These are phyloP conservation scores for Dactylellina leptospora DNA, from an alignment of 2,329 filamentous ascomycete species.

Conservation along the genomic window DNA sequence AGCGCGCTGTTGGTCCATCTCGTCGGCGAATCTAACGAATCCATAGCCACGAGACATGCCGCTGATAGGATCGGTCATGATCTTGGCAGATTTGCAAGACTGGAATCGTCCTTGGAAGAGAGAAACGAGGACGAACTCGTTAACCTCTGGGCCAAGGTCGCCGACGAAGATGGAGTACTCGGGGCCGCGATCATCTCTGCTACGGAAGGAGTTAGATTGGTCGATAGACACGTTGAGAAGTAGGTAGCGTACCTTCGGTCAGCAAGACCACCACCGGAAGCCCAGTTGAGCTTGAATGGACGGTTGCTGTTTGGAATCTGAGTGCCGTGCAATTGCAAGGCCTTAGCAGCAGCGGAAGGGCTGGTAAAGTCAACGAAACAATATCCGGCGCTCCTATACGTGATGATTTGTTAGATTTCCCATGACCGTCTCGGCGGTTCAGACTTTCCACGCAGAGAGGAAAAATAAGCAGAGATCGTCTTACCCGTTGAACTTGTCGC, in stretches of 20 bases:
- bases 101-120: slow-evolving; percentile 96
- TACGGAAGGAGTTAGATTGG: slow-evolving; percentile 52
- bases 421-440: slow-evolving; percentile 12
- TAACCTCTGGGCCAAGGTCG: slow-evolving; percentile 96
- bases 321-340: slow-evolving; percentile 85
- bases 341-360: slow-evolving; percentile 86
- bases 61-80: slow-evolving; percentile 98
- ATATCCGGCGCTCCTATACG: slow-evolving; percentile 87
- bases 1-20: slow-evolving; percentile 94
- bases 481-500: slow-evolving; percentile 98
- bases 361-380: slow-evolving; percentile 94
- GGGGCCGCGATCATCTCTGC: slow-evolving; percentile 90
- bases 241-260: slow-evolving; percentile 79
- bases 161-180: slow-evolving; percentile 98
- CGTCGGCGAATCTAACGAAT: slow-evolving; percentile 95
- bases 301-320: slow-evolving; percentile 92
- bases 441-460: neutral
- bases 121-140: slow-evolving; percentile 96
- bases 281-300: slow-evolving; percentile 99
- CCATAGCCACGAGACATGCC: slow-evolving; percentile 98
- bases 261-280: slow-evolving; percentile 91
- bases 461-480: slow-evolving; percentile 55
- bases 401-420: slow-evolving; percentile 57
- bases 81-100: slow-evolving; percentile 99
- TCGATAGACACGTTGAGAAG: neutral